Percentiles rank a stretch among this genome's conserved stretches.
Evolutionary conservation across 2,329 filamentous ascomycete species (phyloP).

Genomic region (Huntiella abstrusa): DNA sequence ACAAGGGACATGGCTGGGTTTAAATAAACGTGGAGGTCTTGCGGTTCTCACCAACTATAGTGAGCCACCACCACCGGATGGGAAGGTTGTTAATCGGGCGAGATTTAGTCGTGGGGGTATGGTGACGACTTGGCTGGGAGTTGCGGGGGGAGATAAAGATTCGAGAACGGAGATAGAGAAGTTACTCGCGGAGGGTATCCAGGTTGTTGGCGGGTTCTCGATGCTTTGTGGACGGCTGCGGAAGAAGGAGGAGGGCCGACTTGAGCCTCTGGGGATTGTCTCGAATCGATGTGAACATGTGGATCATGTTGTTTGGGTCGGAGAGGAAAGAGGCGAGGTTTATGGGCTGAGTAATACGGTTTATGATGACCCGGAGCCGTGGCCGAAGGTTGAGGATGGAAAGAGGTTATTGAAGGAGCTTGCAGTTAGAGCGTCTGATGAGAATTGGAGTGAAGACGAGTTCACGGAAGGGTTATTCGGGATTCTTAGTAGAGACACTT

Average conservation of each 20-base stretch:
- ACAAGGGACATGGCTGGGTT: constrained; percentile 47
- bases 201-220: constrained; percentile 46
- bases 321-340: constrained; percentile 28
- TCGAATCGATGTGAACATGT: constrained; percentile 38
- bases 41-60: constrained; percentile 50
- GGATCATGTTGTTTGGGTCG: constrained; percentile 39
- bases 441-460: constrained; percentile 24
- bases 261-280: constrained; percentile 38
- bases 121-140: constrained; percentile 41
- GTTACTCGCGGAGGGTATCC: constrained; percentile 34
- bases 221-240: constrained; percentile 44
- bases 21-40: constrained; percentile 39
- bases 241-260: constrained; percentile 6
- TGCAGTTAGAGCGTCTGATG: constrained; percentile 22
- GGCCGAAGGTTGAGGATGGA: constrained; percentile 42
- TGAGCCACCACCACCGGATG: constrained; percentile 31
- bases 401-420: constrained; percentile 25
- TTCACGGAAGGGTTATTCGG: constrained; percentile 32
- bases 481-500: constrained; percentile 37
- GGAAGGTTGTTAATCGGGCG: constrained; percentile 32
- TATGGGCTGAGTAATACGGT: constrained; percentile 45
- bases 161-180: constrained; percentile 28
- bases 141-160: too few relatives aligned
- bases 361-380: constrained; percentile 32
- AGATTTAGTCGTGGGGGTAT: constrained; percentile 42